A percentile compares a stretch with the other conserved stretches of the same genome.
phyloP scores from a whole-genome alignment of 257 asterid genomes.

The Oldenlandia corymbosa region DNA sequence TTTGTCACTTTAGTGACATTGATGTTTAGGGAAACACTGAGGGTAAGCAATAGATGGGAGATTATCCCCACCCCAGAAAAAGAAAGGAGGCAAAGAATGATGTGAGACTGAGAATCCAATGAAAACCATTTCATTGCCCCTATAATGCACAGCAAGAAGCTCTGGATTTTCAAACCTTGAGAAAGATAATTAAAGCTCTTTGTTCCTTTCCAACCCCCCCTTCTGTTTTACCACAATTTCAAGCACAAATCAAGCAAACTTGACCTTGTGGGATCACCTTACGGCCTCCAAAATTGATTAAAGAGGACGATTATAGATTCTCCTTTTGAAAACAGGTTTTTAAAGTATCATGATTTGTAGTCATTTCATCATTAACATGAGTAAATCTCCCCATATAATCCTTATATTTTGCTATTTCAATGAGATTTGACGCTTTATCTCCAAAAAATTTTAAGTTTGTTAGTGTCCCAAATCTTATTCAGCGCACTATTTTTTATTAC shows the following conservation, averaged over 20 bases:
- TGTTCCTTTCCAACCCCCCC: slow-evolving; percentile 26
- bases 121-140: slow-evolving; percentile 30
- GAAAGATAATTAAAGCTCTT: slow-evolving; percentile 23
- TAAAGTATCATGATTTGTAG: too few relatives aligned
- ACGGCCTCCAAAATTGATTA: not conserved
- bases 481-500: too few relatives aligned
- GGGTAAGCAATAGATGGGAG: slow-evolving; percentile 26
- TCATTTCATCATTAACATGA: too few relatives aligned
- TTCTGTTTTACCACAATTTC: slow-evolving; percentile 5
- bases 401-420: too few relatives aligned
- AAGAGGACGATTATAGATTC: not conserved
- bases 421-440: too few relatives aligned
- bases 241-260: slow-evolving; percentile 19
- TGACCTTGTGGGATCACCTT: slow-evolving; percentile 19
- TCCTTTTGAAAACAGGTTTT: not conserved
- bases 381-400: too few relatives aligned
- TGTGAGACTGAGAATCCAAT: slow-evolving; percentile 40
- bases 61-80: slow-evolving; percentile 17
- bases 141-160: slow-evolving; percentile 26
- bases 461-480: too few relatives aligned
- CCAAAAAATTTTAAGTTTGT: too few relatives aligned
- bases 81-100: not conserved
- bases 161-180: slow-evolving; percentile 28
- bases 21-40: not conserved
- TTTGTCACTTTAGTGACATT: not conserved